Base-by-base conservation (phyloP, 2,329 filamentous ascomycete genomes). In the Pestalotiopsis sp. region DNA sequence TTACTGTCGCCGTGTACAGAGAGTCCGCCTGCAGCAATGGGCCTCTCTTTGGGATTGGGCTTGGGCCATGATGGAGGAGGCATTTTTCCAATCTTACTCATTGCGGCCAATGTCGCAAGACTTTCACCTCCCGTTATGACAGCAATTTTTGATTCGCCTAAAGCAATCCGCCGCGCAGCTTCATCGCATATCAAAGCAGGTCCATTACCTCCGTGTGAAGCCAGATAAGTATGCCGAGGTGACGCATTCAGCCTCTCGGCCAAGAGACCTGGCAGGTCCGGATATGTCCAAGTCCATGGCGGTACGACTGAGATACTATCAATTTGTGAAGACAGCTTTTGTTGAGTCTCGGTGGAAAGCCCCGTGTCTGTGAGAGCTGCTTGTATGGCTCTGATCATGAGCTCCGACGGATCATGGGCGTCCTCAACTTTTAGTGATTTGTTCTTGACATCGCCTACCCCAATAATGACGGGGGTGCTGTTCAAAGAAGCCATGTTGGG, bases 221-320 rank as follows among this genome's bases (percentile, higher is more conserved):
- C 60, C 0, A 63, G 14, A n/a, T 23, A 41, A n/a, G 20, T 36
- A 38, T 63, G 60, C 4, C 31, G 36, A 13, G 25, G 38, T 3
- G 12, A 7, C 5, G 38, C 60, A 11, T 41, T 41, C 3, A 92
- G 76, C 49, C 80, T 83, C 52, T 84, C 72, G 0, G 85, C 81
- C 5, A 92, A 75, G 1, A 88, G 78, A 4, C 81, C 82, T 0
- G 89, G 88, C 1, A 91, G 77, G 74, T 92, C 85, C 1, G 82
- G 78, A 74, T 92, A 92, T 0, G 86, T 85, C 90, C 90, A 91
- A 0, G 90, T 91, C 90, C 90, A 92, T 0, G 87, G 88, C 56
- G 82, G 83, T 11, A 91, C 89, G 4, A 91, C 84, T 58, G 85
- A 81, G 60, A 92, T 81, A 71, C 85, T 88, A 74, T 91, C 89